Evolutionary conservation across 495 filamentous ascomycete species (phyloP).

Genomic region (Penicillium canescens): DNA sequence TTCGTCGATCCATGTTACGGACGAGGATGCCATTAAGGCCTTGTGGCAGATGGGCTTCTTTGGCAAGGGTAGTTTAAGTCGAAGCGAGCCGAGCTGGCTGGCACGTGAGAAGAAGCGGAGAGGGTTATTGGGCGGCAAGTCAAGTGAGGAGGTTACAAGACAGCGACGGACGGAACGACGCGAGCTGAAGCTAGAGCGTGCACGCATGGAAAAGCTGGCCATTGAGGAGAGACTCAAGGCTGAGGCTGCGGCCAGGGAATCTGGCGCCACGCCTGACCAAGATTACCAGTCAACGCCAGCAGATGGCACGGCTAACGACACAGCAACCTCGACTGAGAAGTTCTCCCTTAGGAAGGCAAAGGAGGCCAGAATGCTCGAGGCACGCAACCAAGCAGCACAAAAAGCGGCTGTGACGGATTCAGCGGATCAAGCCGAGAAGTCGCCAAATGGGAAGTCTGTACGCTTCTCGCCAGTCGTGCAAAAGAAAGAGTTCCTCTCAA

Average conservation of each 20-base stretch:
- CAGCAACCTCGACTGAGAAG: conserved; percentile 27
- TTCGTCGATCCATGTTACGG: conserved; percentile 80
- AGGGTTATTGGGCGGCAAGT: conserved; percentile 60
- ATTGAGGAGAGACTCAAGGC: conserved; percentile 69
- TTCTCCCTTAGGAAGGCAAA: conserved; percentile 44
- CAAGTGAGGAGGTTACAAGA: conserved; percentile 78
- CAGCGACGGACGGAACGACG: conserved; percentile 76
- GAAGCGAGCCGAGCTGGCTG: conserved; percentile 93
- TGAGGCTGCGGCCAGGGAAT: conserved; percentile 52
- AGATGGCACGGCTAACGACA: conserved; percentile 21
- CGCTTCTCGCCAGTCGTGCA: conserved; percentile 63
- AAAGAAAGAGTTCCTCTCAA: conserved; percentile 52
- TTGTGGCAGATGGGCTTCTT: conserved; percentile 97
- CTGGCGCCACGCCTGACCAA: conserved; percentile 12
- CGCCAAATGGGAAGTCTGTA: conserved; percentile 56
- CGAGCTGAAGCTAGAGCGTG: conserved; percentile 84
- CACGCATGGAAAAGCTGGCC: conserved; percentile 76
- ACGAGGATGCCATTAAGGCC: conserved; percentile 68
- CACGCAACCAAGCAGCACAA: conserved; percentile 22
- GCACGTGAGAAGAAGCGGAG: conserved; percentile 73
- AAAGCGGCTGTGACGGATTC: conserved; percentile 10
- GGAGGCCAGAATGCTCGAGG: conserved; percentile 34
- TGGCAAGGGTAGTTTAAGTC: conserved; percentile 87
- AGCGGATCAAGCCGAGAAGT: conserved; percentile 3
- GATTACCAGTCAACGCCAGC: conserved; percentile 12